phyloP scores from a whole-genome alignment of 257 asterid species.

The Agastache rugosa region DNA sequence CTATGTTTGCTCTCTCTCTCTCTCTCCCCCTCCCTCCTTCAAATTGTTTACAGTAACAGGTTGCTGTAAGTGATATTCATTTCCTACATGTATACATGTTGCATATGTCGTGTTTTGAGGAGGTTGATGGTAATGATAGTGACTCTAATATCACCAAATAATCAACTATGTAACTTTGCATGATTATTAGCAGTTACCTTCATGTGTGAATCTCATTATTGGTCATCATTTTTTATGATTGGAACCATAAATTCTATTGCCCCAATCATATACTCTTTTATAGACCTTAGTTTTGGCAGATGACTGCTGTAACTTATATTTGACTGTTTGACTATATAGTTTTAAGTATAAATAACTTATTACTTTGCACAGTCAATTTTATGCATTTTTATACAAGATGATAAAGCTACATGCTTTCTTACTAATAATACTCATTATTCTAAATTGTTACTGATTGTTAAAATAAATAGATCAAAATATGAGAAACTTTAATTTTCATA shows the following conservation, averaged over 20 bases:
- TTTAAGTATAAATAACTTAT: not conserved
- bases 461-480: not conserved
- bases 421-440: conserved; percentile 20
- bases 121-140: not conserved
- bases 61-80: not conserved
- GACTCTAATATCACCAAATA: not conserved
- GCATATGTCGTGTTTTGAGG: not conserved
- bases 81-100: not conserved
- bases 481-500: not conserved
- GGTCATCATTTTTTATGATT: not conserved
- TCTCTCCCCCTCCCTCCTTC: not conserved
- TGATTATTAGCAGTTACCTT: conserved; percentile 17
- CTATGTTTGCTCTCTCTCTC: not conserved
- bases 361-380: not conserved
- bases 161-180: not conserved
- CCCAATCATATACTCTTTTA: not conserved
- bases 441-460: not conserved
- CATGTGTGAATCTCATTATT: not conserved
- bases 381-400: not conserved
- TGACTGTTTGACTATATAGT: not conserved
- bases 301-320: not conserved
- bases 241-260: not conserved
- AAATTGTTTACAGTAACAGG: not conserved
- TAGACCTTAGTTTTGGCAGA: not conserved
- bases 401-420: conserved; percentile 8